Evolutionary conservation across 176 grass and related monocot genomes (phyloP).

Genomic region (Aegilops sharonensis): DNA sequence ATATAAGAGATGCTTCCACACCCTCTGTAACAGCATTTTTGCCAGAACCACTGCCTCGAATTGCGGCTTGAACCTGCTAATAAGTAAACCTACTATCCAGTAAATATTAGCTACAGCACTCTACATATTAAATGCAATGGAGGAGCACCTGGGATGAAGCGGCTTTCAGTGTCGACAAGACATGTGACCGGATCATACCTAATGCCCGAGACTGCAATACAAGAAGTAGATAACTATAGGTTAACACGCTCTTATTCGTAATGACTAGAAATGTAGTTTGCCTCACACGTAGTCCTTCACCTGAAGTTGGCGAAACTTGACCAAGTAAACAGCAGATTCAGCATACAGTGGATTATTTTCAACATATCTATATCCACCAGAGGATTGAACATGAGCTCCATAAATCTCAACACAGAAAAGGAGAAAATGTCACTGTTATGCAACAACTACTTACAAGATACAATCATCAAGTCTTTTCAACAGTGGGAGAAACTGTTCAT

Average conservation of each 20-base stretch:
- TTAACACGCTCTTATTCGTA: slow-evolving; percentile 7
- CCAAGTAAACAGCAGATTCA: slow-evolving; percentile 98
- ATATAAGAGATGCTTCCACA: slow-evolving; percentile 95
- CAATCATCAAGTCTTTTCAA: slow-evolving; percentile 97
- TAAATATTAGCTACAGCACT: neutral
- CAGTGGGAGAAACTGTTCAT: slow-evolving; percentile 80
- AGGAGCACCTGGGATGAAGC: slow-evolving; percentile 80
- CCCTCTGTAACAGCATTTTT: slow-evolving; percentile 77
- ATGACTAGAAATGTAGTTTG: slow-evolving; percentile 16
- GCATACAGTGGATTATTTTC: slow-evolving; percentile 96
- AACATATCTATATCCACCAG: slow-evolving; percentile 69
- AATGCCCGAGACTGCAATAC: slow-evolving; percentile 80
- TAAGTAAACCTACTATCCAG: slow-evolving; percentile 9
- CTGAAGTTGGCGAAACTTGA: slow-evolving; percentile 95
- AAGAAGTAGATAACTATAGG: slow-evolving; percentile 30
- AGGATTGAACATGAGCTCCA: slow-evolving; percentile 5
- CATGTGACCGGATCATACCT: slow-evolving; percentile 93
- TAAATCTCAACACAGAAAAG: slow-evolving; percentile 12
- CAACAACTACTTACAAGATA: slow-evolving; percentile 71
- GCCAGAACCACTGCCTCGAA: slow-evolving; percentile 63
- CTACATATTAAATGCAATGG: slow-evolving; percentile 38
- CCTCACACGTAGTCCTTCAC: slow-evolving; percentile 31
- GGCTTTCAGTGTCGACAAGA: slow-evolving; percentile 91
- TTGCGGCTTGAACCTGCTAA: slow-evolving; percentile 86
- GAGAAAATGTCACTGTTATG: slow-evolving; percentile 18